Evolutionary conservation across 2,329 filamentous ascomycete genomes (phyloP).

Genomic region (Coniochaeta sp.): DNA sequence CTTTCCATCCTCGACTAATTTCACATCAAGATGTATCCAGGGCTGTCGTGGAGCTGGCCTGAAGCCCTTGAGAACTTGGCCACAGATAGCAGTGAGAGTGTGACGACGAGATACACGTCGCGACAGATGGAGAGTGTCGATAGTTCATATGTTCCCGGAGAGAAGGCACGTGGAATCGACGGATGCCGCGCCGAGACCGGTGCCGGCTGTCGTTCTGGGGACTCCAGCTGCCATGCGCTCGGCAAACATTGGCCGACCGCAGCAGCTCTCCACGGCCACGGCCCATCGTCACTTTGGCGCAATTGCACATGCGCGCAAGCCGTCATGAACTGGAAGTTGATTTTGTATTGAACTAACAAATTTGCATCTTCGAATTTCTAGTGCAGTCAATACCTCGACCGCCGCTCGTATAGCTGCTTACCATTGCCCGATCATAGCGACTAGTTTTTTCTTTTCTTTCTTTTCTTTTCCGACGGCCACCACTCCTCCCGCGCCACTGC

Average conservation of each 20-base stretch:
- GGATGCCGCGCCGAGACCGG: neutral
- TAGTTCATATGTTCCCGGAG: too few relatives aligned
- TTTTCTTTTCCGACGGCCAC: neutral
- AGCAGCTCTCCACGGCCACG: too few relatives aligned
- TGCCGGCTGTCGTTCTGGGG: neutral
- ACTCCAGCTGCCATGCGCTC: neutral
- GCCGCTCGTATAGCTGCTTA: neutral
- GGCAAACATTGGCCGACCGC: neutral
- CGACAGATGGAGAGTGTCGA: too few relatives aligned
- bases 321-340: neutral
- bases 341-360: neutral
- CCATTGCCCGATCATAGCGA: neutral
- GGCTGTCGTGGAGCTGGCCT: too few relatives aligned
- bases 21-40: too few relatives aligned
- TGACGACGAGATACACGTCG: too few relatives aligned
- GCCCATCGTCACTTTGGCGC: neutral
- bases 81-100: too few relatives aligned
- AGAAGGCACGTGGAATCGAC: neutral
- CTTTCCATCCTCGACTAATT: too few relatives aligned
- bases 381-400: neutral
- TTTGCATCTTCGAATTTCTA: neutral
- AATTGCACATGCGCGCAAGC: neutral
- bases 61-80: too few relatives aligned
- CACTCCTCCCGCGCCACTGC: neutral
- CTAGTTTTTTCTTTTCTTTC: too few relatives aligned